A percentile compares a stretch with the other conserved stretches of the same genome.
phyloP scores from a whole-genome alignment of 805 yeast species.

The Priceomyces melissophilus region DNA sequence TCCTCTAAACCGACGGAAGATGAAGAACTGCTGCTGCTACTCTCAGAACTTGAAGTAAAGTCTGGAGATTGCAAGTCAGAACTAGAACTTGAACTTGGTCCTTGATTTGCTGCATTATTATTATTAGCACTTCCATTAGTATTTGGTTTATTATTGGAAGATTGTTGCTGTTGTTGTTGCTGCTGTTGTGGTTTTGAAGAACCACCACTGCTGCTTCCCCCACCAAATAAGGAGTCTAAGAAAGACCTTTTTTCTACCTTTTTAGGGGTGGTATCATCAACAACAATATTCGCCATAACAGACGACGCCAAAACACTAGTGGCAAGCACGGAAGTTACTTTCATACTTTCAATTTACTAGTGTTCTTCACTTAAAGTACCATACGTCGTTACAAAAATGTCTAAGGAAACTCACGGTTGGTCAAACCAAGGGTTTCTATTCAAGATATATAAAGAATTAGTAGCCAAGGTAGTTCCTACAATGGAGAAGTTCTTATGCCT shows the following conservation, averaged over 20 bases:
- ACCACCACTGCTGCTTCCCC: not conserved
- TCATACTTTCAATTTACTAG: constrained; percentile 14
- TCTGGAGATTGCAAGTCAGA: constrained; percentile 2
- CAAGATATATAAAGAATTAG: constrained; percentile 4
- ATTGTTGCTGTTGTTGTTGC: not conserved
- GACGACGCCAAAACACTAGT: constrained; percentile 20
- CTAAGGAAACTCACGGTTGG: constrained; percentile 1
- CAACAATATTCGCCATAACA: constrained; percentile 17
- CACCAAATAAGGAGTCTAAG: constrained; percentile 7
- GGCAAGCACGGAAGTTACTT: constrained; percentile 19
- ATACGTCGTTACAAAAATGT: constrained; percentile 5
- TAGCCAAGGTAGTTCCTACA: not conserved
- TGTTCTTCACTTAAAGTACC: constrained; percentile 5
- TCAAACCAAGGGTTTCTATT: constrained; percentile 1
- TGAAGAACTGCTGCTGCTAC: not conserved
- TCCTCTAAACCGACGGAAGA: not conserved
- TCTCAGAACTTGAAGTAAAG: constrained; percentile 1
- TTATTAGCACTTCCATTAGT: constrained; percentile 1
- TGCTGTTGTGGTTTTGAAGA: not conserved
- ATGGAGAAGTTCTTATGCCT: constrained; percentile 6
- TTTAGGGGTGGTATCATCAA: constrained; percentile 8
- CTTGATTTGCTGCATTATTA: too few relatives aligned
- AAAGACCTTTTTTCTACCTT: constrained; percentile 12
- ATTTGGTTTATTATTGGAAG: not conserved
- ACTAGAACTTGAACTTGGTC: constrained; percentile 7